Conservation (phyloP, 2,329 filamentous ascomycete species). For the Neophaeococcomyces aloes region DNA sequence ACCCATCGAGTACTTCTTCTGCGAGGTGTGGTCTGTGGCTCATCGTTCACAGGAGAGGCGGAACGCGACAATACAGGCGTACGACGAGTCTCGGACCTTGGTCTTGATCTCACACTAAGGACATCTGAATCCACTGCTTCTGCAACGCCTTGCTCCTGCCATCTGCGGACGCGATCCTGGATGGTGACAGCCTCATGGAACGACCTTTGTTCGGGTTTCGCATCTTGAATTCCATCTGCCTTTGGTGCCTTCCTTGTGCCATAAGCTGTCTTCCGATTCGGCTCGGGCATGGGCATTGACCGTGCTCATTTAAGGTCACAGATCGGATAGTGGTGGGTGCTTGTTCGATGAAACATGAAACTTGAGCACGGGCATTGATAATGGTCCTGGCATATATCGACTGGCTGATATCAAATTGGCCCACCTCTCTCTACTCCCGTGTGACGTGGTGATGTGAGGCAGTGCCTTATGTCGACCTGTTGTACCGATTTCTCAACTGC, state of each 20-base stretch:
- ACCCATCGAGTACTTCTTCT: slow-evolving; percentile 19
- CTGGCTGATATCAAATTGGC: not conserved
- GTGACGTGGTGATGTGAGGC: not conserved
- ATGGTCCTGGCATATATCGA: not conserved
- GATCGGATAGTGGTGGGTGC: slow-evolving; percentile 4
- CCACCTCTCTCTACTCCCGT: not conserved
- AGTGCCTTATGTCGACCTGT: not conserved
- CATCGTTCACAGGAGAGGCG: slow-evolving; percentile 17
- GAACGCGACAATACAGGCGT: slow-evolving; percentile 6
- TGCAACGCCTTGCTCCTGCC: slow-evolving; percentile 68
- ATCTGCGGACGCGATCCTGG: slow-evolving; percentile 66
- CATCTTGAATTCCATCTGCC: slow-evolving; percentile 12
- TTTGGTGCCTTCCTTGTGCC: slow-evolving; percentile 2
- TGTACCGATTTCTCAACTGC: not conserved
- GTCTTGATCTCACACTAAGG: slow-evolving; percentile 18
- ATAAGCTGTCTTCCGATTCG: slow-evolving; percentile 14
- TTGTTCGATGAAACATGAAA: slow-evolving; percentile 1
- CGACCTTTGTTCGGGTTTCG: slow-evolving; percentile 39
- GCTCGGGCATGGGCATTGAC: slow-evolving; percentile 10
- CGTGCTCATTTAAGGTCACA: slow-evolving; percentile 3
- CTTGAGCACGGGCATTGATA: slow-evolving; percentile 3
- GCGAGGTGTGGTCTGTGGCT: slow-evolving; percentile 25
- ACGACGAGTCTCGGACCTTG: slow-evolving; percentile 12
- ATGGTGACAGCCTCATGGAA: slow-evolving; percentile 55
- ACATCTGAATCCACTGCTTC: slow-evolving; percentile 18